Evolutionary conservation across 176 grass and related monocot genomes (phyloP).

Genomic region (Eragrostis curvula): DNA sequence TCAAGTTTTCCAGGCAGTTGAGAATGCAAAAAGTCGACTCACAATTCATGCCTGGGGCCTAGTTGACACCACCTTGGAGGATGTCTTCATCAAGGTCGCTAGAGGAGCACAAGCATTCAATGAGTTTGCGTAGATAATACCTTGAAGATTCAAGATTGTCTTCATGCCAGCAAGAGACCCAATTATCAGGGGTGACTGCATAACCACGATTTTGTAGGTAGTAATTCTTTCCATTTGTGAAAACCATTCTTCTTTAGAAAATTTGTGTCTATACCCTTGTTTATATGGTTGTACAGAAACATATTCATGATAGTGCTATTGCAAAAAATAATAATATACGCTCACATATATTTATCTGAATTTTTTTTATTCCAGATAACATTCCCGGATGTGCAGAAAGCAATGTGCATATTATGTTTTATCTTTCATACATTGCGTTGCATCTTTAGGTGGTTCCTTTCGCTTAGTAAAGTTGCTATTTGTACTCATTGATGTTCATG

Average conservation of each 20-base stretch:
- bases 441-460: slow-evolving; percentile 26
- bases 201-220: slow-evolving; percentile 25
- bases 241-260: slow-evolving; percentile 2
- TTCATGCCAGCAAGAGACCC: not conserved
- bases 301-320: not conserved
- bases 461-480: not conserved
- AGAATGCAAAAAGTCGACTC: slow-evolving; percentile 39
- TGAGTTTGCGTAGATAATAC: slow-evolving; percentile 30
- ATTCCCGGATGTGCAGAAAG: not conserved
- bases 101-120: slow-evolving; percentile 41
- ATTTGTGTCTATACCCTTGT: not conserved
- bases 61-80: slow-evolving; percentile 60
- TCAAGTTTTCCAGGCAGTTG: slow-evolving; percentile 37
- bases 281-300: slow-evolving; percentile 14
- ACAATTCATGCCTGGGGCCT: slow-evolving; percentile 54
- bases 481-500: slow-evolving; percentile 9
- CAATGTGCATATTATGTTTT: not conserved
- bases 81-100: slow-evolving; percentile 61
- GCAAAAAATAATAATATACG: not conserved
- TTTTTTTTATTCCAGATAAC: not conserved
- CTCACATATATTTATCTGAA: not conserved
- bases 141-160: not conserved
- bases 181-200: slow-evolving; percentile 3
- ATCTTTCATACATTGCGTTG: slow-evolving; percentile 10
- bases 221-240: slow-evolving; percentile 22